These are phyloP conservation scores for Leccinum obscurum DNA, from an alignment of 768 basidiomycete genomes.

Conservation along the genomic window DNA sequence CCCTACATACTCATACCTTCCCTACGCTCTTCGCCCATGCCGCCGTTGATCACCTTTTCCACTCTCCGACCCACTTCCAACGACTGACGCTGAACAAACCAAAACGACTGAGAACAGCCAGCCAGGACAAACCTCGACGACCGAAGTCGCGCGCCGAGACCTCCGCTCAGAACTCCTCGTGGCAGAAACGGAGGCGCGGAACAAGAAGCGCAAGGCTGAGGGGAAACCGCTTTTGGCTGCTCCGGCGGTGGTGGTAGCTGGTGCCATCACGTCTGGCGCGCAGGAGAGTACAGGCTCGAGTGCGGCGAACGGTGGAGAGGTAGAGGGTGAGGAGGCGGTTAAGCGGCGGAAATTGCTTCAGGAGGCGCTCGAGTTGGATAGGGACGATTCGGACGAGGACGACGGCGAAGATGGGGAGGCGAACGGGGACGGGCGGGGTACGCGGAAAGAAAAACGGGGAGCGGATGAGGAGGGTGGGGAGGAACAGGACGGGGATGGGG, in stretches of 20 bases:
- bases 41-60: background rate
- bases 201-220: constrained; percentile 91
- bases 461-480: constrained; percentile 79
- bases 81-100: background rate
- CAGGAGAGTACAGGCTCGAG: background rate
- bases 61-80: background rate
- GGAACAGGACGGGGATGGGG: constrained; percentile 49
- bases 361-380: constrained; percentile 84
- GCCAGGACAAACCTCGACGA: constrained; percentile 82
- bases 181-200: constrained; percentile 85
- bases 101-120: constrained; percentile 47
- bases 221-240: constrained; percentile 49
- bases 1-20: background rate
- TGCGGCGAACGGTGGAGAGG: constrained; percentile 41
- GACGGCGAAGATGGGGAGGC: constrained; percentile 44
- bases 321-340: constrained; percentile 63
- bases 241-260: constrained; percentile 24
- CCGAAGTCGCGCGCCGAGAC: constrained; percentile 78
- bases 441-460: constrained; percentile 21
- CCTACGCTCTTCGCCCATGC: background rate
- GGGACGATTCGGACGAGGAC: constrained; percentile 84
- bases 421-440: constrained; percentile 52
- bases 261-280: background rate
- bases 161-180: constrained; percentile 77
- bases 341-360: constrained; percentile 89